Conservation (phyloP, 306 rosid species). For the Corylus avellana region DNA sequence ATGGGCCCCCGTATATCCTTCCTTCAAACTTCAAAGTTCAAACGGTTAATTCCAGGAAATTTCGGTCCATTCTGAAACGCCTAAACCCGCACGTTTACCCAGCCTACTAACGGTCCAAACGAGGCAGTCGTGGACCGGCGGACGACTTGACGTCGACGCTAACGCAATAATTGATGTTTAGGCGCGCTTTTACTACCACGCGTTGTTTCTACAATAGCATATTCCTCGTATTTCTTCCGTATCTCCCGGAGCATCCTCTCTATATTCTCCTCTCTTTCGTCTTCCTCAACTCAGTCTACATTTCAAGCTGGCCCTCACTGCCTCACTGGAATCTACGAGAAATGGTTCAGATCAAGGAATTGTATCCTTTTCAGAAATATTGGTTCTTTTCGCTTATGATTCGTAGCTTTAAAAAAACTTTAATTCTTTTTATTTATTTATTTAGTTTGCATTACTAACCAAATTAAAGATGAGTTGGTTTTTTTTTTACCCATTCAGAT, state of each 20-base stretch:
- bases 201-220: background rate
- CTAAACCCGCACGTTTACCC: too few relatives aligned
- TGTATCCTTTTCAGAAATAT: slow-evolving; percentile 36
- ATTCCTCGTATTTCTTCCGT: background rate
- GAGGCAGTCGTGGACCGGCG: background rate
- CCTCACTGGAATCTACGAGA: background rate
- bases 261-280: background rate
- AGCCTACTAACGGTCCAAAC: background rate
- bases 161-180: background rate
- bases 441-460: background rate
- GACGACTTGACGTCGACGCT: background rate
- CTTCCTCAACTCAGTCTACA: background rate
- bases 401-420: background rate
- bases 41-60: too few relatives aligned
- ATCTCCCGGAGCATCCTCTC: background rate
- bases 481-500: background rate
- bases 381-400: background rate
- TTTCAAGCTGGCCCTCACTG: background rate
- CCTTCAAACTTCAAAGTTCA: too few relatives aligned
- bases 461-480: background rate
- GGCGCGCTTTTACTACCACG: background rate
- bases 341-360: slow-evolving; percentile 53
- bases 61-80: too few relatives aligned
- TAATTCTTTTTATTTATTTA: background rate
- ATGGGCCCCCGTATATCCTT: too few relatives aligned